These are phyloP conservation scores for Microdochium trichocladiopsis DNA, from an alignment of 2,329 filamentous ascomycete species.

Conservation along the genomic window DNA sequence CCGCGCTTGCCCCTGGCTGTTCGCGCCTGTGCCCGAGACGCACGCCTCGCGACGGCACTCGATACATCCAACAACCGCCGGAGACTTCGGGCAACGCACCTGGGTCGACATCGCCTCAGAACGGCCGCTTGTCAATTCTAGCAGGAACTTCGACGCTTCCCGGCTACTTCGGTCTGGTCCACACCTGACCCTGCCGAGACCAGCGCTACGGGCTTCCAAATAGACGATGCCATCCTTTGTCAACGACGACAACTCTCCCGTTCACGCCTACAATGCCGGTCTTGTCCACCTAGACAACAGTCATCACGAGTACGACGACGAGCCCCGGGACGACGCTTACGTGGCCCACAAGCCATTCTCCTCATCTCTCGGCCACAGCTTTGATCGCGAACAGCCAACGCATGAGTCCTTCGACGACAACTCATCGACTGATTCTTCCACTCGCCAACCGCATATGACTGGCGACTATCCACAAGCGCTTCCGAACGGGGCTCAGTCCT, in stretches of 20 bases:
- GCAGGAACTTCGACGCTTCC: too few relatives aligned
- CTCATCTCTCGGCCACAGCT: neutral
- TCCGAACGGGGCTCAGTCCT: neutral
- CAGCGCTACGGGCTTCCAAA: too few relatives aligned
- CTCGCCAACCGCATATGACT: neutral
- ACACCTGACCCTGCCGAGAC: neutral
- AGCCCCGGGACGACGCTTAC: constrained; percentile 5
- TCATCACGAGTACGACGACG: constrained; percentile 20
- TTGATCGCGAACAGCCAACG: constrained; percentile 19
- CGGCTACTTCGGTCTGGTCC: neutral
- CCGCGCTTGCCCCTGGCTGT: neutral
- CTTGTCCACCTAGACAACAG: constrained; percentile 19
- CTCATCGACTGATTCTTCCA: constrained; percentile 2
- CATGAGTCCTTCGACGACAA: constrained; percentile 26
- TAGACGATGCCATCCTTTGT: constrained; percentile 48
- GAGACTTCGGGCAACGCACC: too few relatives aligned
- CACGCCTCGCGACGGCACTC: too few relatives aligned
- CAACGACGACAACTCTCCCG: constrained; percentile 29
- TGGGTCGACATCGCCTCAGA: too few relatives aligned
- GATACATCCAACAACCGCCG: too few relatives aligned
- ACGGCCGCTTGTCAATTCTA: too few relatives aligned
- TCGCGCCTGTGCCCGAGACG: too few relatives aligned
- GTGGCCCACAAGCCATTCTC: constrained; percentile 1
- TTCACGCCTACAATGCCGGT: constrained; percentile 18
- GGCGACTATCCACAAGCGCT: neutral